Percentiles rank a stretch among this genome's conserved stretches.
Conservation (phyloP, 768 basidiomycete genomes). For the Leccinellum rugosiceps region DNA sequence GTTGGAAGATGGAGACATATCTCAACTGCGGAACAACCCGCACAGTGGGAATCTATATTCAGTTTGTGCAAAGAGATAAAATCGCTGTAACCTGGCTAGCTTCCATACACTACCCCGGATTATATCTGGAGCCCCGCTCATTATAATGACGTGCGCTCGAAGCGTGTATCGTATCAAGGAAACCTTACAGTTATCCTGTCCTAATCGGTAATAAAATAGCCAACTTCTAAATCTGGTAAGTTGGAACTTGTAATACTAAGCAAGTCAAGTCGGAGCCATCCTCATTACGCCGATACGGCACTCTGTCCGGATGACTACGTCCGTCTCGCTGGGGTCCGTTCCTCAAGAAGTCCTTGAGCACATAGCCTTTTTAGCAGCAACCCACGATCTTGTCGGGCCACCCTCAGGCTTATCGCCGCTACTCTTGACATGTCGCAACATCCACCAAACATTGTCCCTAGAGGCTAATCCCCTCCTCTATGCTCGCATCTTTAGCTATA, state of each 20-base stretch:
- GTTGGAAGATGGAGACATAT: conserved; percentile 45
- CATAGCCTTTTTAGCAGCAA: conserved; percentile 65
- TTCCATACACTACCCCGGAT: not conserved
- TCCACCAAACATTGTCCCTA: conserved; percentile 50
- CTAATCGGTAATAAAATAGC: not conserved
- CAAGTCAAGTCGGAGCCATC: too few relatives aligned
- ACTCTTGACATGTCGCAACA: conserved; percentile 45
- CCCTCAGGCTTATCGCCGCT: conserved; percentile 58
- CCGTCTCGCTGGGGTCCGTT: conserved; percentile 42
- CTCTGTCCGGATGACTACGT: conserved; percentile 10
- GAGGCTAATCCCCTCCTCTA: conserved; percentile 65
- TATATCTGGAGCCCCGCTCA: not conserved
- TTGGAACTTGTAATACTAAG: not conserved
- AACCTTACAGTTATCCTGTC: not conserved
- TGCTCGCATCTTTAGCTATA: conserved; percentile 60
- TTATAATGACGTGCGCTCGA: not conserved
- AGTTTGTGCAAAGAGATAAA: conserved; percentile 43
- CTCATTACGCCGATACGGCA: not conserved
- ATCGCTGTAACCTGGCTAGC: conserved; percentile 4
- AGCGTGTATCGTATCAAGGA: not conserved
- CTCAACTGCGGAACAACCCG: conserved; percentile 31
- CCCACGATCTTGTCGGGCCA: conserved; percentile 52
- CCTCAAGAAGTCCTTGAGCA: conserved; percentile 80
- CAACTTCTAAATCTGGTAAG: conserved; percentile 7
- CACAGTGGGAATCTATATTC: conserved; percentile 52